Evolutionary conservation across 495 filamentous ascomycete species (phyloP).

Genomic region (Echria macrotheca): DNA sequence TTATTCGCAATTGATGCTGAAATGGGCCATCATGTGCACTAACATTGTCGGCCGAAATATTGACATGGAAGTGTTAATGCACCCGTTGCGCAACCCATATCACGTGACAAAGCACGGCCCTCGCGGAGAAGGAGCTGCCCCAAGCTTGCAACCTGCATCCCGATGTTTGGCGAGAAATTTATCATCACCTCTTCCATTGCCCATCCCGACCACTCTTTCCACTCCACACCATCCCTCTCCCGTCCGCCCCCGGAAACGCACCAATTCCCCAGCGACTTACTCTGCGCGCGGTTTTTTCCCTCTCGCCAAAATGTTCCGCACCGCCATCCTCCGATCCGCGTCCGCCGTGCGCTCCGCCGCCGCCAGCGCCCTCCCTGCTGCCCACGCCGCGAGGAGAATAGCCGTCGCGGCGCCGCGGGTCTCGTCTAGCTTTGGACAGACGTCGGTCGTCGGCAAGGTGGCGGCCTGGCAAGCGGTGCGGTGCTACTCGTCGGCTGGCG

Average conservation of each 20-base stretch:
- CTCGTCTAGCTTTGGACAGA: too few relatives aligned
- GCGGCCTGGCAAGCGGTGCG: conserved; percentile 57
- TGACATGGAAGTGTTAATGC: too few relatives aligned
- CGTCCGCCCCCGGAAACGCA: conserved; percentile 2
- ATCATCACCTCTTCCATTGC: conserved; percentile 28
- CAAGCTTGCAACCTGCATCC: conserved; percentile 15
- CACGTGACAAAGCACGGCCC: conserved; percentile 18
- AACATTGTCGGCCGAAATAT: too few relatives aligned
- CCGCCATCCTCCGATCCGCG: conserved; percentile 64
- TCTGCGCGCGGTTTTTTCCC: too few relatives aligned
- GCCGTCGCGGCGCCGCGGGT: conserved; percentile 36
- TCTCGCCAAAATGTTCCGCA: conserved; percentile 68
- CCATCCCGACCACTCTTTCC: conserved; percentile 17
- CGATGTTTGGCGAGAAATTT: conserved; percentile 39
- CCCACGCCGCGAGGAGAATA: conserved; percentile 50
- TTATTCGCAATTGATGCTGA: background rate
- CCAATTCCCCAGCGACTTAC: background rate
- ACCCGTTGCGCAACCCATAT: background rate
- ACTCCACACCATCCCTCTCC: conserved; percentile 10
- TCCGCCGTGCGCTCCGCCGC: conserved; percentile 44
- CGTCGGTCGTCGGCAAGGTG: conserved; percentile 41
- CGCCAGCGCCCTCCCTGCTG: conserved; percentile 52
- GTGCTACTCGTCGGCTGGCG: conserved; percentile 79
- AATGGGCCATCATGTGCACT: too few relatives aligned
- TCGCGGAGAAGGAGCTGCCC: background rate